These are phyloP conservation scores for Massospora cicadina DNA, from an alignment of 371 early-diverging fungal species.

Conservation along the genomic window DNA sequence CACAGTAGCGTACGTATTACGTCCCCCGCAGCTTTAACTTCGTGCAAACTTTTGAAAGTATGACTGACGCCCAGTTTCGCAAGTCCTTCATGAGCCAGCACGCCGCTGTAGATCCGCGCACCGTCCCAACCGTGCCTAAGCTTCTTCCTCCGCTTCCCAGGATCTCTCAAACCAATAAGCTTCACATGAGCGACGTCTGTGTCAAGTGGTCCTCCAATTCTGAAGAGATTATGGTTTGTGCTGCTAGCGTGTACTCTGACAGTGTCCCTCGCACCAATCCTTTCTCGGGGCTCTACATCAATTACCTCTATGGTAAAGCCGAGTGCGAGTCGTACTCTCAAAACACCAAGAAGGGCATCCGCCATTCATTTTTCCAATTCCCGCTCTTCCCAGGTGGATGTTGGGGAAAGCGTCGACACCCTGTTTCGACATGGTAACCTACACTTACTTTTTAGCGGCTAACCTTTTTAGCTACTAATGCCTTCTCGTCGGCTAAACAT, in stretches of 20 bases:
- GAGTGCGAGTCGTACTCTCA: neutral
- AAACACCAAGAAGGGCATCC: neutral
- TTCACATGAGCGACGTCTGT: constrained; percentile 4
- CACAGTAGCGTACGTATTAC: neutral
- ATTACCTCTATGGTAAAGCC: constrained; percentile 5
- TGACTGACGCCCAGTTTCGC: neutral
- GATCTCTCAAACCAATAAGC: constrained; percentile 1
- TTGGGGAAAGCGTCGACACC: neutral
- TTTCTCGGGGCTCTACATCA: constrained; percentile 7
- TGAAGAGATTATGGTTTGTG: neutral
- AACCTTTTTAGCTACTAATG: neutral
- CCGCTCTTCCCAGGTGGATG: neutral
- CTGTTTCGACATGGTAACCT: neutral
- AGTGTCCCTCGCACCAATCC: neutral
- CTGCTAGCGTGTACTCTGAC: neutral
- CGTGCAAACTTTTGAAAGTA: neutral
- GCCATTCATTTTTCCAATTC: neutral
- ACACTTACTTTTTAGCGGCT: neutral
- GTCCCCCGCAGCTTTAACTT: neutral
- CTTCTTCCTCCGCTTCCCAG: constrained; percentile 7
- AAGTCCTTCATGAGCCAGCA: neutral
- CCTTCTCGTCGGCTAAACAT: neutral
- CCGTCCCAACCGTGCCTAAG: constrained; percentile 6
- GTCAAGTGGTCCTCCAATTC: neutral
- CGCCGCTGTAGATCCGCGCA: neutral